Conservation (phyloP, 2,329 filamentous ascomycete species). For the Claviceps paspali region DNA sequence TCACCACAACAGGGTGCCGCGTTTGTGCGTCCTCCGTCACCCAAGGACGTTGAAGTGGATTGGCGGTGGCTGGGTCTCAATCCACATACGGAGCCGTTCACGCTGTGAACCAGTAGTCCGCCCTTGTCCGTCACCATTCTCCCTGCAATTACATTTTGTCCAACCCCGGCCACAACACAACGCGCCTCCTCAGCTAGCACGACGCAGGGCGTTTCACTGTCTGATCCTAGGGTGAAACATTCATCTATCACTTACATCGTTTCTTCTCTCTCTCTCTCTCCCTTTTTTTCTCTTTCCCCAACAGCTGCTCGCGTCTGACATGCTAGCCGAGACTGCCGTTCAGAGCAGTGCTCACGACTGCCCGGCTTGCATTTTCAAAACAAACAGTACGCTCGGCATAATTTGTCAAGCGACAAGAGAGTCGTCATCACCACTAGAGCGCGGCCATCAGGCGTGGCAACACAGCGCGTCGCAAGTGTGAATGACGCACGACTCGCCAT, state of each 20-base stretch:
- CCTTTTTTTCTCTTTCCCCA: not conserved
- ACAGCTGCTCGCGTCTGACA: too few relatives aligned
- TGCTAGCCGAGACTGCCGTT: too few relatives aligned
- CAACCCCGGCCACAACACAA: conserved; percentile 8
- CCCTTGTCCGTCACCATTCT: conserved; percentile 9
- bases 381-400: not conserved
- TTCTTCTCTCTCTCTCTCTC: too few relatives aligned
- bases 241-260: not conserved
- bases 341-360: too few relatives aligned
- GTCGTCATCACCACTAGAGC: not conserved
- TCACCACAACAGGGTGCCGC: too few relatives aligned
- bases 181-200: conserved; percentile 10
- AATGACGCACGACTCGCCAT: conserved; percentile 5
- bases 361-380: not conserved
- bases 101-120: conserved; percentile 1
- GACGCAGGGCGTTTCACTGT: conserved; percentile 1
- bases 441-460: conserved; percentile 3
- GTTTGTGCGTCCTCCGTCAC: not conserved
- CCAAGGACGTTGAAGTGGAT: too few relatives aligned
- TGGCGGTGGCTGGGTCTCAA: conserved; percentile 8
- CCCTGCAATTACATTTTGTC: conserved; percentile 12
- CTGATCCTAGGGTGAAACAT: conserved; percentile 9
- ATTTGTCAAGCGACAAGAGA: not conserved
- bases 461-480: conserved; percentile 7
- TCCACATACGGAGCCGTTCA: conserved; percentile 6